These are phyloP conservation scores for Dothistroma septosporum DNA, from an alignment of 2,329 filamentous ascomycete species.

Conservation along the genomic window DNA sequence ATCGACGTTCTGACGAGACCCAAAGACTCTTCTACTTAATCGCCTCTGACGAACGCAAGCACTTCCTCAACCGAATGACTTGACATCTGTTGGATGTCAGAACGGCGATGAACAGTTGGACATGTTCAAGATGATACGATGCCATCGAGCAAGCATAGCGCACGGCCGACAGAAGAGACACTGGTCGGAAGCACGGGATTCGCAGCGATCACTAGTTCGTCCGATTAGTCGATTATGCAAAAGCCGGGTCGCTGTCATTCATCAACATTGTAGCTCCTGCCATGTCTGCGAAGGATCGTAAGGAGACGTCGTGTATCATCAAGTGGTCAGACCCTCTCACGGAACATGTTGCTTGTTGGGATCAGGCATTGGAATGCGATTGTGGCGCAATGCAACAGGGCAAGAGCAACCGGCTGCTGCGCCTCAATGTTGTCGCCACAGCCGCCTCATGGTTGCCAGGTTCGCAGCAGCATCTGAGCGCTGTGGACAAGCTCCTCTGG, in stretches of 20 bases:
- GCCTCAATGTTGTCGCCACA: not conserved
- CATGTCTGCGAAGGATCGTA: no score
- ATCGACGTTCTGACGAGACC: not conserved
- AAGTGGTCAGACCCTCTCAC: not conserved
- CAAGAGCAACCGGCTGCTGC: not conserved
- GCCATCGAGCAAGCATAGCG: no score
- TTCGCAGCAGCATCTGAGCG: not conserved
- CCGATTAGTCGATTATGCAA: no score
- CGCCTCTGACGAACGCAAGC: not conserved
- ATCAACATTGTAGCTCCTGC: no score
- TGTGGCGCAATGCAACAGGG: not conserved
- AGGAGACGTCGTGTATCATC: not conserved
- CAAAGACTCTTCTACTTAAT: not conserved
- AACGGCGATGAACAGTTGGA: no score
- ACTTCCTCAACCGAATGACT: no score
- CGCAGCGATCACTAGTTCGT: no score
- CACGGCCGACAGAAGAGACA: no score
- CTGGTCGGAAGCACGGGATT: no score
- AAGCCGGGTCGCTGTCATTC: no score
- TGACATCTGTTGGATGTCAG: no score
- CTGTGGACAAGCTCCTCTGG: not conserved
- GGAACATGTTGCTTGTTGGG: not conserved
- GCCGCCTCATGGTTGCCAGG: not conserved
- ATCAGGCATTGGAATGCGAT: not conserved
- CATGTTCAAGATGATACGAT: no score